A percentile compares a stretch with the other conserved stretches of the same genome.
phyloP scores from a whole-genome alignment of 345 rosid genomes.

The Diplotaxis tenuifolia region DNA sequence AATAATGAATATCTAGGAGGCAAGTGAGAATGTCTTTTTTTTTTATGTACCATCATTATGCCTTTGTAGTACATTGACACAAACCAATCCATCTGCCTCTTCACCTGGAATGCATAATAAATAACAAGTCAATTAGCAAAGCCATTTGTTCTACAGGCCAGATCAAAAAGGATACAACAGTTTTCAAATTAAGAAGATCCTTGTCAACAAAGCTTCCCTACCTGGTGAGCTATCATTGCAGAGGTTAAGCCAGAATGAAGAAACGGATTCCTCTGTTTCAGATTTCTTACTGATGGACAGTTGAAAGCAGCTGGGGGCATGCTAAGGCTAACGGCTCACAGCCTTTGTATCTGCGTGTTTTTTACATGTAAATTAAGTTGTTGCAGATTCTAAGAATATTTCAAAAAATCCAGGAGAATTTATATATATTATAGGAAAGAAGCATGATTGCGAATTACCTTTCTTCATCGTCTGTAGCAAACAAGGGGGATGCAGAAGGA shows the following conservation, averaged over 20 bases:
- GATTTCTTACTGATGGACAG: conserved; percentile 56
- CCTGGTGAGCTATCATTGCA: conserved; percentile 88
- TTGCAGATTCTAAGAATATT: not conserved
- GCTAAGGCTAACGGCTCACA: conserved; percentile 77
- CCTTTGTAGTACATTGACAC: conserved; percentile 79
- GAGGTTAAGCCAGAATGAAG: conserved; percentile 70
- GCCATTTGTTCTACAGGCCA: too few species aligned
- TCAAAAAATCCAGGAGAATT: not conserved
- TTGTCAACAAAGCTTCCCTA: conserved; percentile 23
- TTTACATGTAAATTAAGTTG: conserved; percentile 1
- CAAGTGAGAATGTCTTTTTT: not conserved
- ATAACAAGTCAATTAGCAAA: conserved; percentile 10
- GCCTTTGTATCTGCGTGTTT: conserved; percentile 59
- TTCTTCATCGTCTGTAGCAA: conserved; percentile 67
- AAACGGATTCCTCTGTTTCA: conserved; percentile 47
- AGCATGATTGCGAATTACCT: conserved; percentile 62
- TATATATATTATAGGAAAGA: not conserved
- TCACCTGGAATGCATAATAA: conserved; percentile 66
- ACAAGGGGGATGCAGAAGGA: conserved; percentile 54
- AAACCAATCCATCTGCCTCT: conserved; percentile 71
- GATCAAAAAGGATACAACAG: too few species aligned
- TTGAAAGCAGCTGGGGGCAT: conserved; percentile 71
- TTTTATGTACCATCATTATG: conserved; percentile 68
- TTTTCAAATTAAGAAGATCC: not conserved
- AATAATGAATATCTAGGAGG: conserved; percentile 2